Percentiles rank a stretch among this genome's conserved stretches.
Conservation (phyloP, 352 stramenopile genomes). For the Globisporangium sylvaticum region DNA sequence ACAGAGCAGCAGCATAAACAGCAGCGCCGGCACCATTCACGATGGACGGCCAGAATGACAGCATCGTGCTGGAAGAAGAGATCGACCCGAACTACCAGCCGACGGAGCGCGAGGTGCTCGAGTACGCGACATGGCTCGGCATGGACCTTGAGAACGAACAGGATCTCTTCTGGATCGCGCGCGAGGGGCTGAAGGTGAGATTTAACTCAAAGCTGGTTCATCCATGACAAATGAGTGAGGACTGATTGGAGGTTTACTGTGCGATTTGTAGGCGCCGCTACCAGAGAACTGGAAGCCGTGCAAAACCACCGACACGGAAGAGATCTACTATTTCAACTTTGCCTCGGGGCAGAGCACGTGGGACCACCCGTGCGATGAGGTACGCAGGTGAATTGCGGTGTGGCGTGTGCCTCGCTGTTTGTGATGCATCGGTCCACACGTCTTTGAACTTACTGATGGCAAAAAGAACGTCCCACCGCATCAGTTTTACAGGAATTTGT, state of each 20-base stretch:
- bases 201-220: neutral
- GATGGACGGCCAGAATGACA: slow-evolving; percentile 64
- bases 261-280: slow-evolving; percentile 63
- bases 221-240: neutral
- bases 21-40: neutral
- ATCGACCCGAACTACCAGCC: slow-evolving; percentile 95
- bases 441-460: slow-evolving; percentile 4
- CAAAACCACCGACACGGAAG: slow-evolving; percentile 93
- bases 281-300: slow-evolving; percentile 95
- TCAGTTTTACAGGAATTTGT: slow-evolving; percentile 90
- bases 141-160: slow-evolving; percentile 91
- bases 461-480: neutral
- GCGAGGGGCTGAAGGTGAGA: slow-evolving; percentile 84
- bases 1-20: no score
- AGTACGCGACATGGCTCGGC: slow-evolving; percentile 95
- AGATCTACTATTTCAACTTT: slow-evolving; percentile 98
- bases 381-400: slow-evolving; percentile 10
- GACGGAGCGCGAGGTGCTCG: slow-evolving; percentile 86
- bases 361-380: slow-evolving; percentile 93
- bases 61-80: slow-evolving; percentile 92
- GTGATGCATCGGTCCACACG: neutral
- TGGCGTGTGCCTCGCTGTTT: neutral
- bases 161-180: slow-evolving; percentile 93
- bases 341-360: slow-evolving; percentile 89
- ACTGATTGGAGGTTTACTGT: neutral